These are phyloP conservation scores for Candida sanyaensis DNA, from an alignment of 1,139 yeast species.

Conservation along the genomic window DNA sequence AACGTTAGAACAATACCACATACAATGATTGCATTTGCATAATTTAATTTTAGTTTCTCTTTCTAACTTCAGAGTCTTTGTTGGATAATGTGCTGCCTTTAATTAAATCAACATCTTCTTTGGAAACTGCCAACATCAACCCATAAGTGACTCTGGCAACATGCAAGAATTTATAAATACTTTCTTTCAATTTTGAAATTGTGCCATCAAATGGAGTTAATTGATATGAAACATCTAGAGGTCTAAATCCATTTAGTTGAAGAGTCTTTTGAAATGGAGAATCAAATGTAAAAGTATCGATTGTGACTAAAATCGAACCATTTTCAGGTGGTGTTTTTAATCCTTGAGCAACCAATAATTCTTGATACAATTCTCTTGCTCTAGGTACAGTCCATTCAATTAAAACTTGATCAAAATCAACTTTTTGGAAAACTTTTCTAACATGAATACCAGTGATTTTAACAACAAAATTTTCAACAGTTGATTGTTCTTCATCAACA, in stretches of 20 bases:
- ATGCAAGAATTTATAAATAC: slow-evolving; percentile 35
- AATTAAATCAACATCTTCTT: slow-evolving; percentile 13
- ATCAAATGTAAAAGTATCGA: slow-evolving; percentile 59
- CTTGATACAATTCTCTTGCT: slow-evolving; percentile 42
- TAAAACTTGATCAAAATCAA: slow-evolving; percentile 63
- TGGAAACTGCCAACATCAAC: slow-evolving; percentile 26
- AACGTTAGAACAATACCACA: not conserved
- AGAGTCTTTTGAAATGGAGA: slow-evolving; percentile 34
- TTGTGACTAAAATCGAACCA: slow-evolving; percentile 34
- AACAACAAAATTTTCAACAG: slow-evolving; percentile 42
- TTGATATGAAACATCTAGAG: slow-evolving; percentile 20
- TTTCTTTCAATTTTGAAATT: slow-evolving; percentile 11
- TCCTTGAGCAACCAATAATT: slow-evolving; percentile 23
- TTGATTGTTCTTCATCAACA: slow-evolving; percentile 37
- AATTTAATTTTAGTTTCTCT: slow-evolving; percentile 7
- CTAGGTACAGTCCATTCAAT: slow-evolving; percentile 60
- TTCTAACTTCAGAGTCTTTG: slow-evolving; percentile 10
- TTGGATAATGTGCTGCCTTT: slow-evolving; percentile 5
- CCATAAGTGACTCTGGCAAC: slow-evolving; percentile 54
- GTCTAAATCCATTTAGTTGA: slow-evolving; percentile 25
- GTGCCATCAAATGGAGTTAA: slow-evolving; percentile 29
- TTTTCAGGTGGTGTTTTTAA: slow-evolving; percentile 23
- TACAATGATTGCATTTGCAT: not conserved
- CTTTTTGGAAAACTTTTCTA: slow-evolving; percentile 62
- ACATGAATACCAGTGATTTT: slow-evolving; percentile 60